Evolutionary conservation across 805 yeast species (phyloP).

Genomic region (Teunomyces stri): DNA sequence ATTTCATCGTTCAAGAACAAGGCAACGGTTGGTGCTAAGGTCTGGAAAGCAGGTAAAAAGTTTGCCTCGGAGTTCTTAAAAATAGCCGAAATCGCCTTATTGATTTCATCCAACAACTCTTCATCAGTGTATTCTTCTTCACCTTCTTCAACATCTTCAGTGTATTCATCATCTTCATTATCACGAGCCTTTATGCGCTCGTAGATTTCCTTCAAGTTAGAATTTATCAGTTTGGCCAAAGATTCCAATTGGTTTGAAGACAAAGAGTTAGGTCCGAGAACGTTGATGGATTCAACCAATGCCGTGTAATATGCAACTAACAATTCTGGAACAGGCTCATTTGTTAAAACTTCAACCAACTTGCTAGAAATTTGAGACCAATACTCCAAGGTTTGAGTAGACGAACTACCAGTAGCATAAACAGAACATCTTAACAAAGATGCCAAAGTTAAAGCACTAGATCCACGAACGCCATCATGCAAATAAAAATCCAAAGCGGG

Average conservation of each 20-base stretch:
- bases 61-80: conserved; percentile 59
- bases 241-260: conserved; percentile 52
- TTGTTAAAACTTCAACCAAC: conserved; percentile 62
- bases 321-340: conserved; percentile 83
- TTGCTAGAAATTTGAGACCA: conserved; percentile 73
- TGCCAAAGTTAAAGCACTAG: conserved; percentile 85
- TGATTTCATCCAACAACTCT: conserved; percentile 82
- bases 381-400: conserved; percentile 59
- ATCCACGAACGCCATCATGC: conserved; percentile 90
- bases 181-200: conserved; percentile 73
- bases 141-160: conserved; percentile 80
- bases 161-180: conserved; percentile 76
- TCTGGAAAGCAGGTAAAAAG: conserved; percentile 65
- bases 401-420: conserved; percentile 51
- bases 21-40: conserved; percentile 60
- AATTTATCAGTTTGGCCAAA: conserved; percentile 58
- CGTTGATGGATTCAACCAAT: conserved; percentile 60
- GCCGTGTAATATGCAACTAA: conserved; percentile 75
- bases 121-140: conserved; percentile 89
- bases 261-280: conserved; percentile 65
- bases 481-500: conserved; percentile 90
- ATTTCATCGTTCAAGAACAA: conserved; percentile 64
- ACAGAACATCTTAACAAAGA: conserved; percentile 65
- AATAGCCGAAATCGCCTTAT: conserved; percentile 66
- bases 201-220: conserved; percentile 63